phyloP scores from a whole-genome alignment of 225 moss, liverwort and hornwort species.

The Polytrichum formosum region DNA sequence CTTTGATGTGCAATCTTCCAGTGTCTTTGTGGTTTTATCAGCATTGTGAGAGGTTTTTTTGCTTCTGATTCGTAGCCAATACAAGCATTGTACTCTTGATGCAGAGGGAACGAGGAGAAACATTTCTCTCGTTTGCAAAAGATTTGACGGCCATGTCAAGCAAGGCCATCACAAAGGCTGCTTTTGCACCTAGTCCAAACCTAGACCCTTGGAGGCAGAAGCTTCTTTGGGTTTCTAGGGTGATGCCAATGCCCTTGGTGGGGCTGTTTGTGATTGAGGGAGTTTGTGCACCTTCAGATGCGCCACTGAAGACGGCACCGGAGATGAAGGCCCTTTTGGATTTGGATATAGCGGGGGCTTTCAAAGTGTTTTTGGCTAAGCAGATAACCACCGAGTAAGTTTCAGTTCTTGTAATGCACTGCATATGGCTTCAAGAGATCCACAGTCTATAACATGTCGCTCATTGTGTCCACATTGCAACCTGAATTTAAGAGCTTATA shows the following conservation, averaged over 20 bases:
- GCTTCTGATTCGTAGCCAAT: not conserved
- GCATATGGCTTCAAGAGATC: too few species aligned
- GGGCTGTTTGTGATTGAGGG: constrained; percentile 84
- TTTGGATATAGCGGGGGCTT: constrained; percentile 81
- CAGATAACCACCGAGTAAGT: constrained; percentile 91
- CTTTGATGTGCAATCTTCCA: constrained; percentile 6
- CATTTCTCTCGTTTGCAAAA: constrained; percentile 85
- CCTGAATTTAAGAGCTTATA: too few species aligned
- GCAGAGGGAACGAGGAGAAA: constrained; percentile 85
- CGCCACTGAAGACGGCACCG: constrained; percentile 69
- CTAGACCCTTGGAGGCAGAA: constrained; percentile 93
- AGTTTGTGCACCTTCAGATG: constrained; percentile 71
- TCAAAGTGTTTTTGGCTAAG: constrained; percentile 90
- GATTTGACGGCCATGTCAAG: constrained; percentile 86
- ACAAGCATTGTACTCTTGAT: constrained; percentile 5
- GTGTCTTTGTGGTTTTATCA: not conserved
- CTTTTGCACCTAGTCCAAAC: constrained; percentile 52
- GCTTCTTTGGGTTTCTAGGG: constrained; percentile 88
- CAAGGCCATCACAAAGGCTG: constrained; percentile 77
- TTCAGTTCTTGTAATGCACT: too few species aligned
- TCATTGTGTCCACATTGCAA: too few species aligned
- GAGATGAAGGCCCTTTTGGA: constrained; percentile 95
- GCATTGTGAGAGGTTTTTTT: not conserved
- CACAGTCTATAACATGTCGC: too few species aligned
- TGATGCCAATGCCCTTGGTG: constrained; percentile 94